phyloP scores from a whole-genome alignment of 139 green algal genomes.

The Chlorella sp. region DNA sequence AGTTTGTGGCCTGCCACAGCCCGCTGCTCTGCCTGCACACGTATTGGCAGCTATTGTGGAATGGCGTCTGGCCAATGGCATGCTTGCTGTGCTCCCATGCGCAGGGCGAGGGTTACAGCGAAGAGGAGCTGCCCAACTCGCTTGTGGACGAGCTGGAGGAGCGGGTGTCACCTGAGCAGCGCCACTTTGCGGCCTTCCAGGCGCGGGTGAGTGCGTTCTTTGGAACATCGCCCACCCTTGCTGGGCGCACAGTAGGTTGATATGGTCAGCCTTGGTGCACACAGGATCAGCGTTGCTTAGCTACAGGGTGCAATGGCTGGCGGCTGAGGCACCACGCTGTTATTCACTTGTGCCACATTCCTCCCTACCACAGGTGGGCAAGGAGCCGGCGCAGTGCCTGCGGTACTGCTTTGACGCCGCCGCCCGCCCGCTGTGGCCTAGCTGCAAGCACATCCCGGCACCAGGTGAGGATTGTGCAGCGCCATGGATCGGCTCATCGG shows the following conservation, averaged over 20 bases:
- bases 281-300: too few species aligned
- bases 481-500: too few species aligned
- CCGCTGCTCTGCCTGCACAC: too few species aligned
- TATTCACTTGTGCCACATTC: too few species aligned
- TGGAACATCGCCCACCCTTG: too few species aligned
- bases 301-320: too few species aligned
- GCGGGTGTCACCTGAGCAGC: slow-evolving; percentile 40
- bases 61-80: neutral
- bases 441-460: slow-evolving; percentile 35
- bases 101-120: slow-evolving; percentile 22
- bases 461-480: neutral
- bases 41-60: too few species aligned
- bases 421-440: slow-evolving; percentile 76
- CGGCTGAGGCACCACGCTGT: too few species aligned
- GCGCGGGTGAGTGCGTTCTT: slow-evolving; percentile 48
- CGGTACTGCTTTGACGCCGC: slow-evolving; percentile 82
- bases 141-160: slow-evolving; percentile 73
- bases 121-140: slow-evolving; percentile 72
- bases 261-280: too few species aligned
- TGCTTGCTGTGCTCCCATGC: neutral
- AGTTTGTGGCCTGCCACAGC: too few species aligned
- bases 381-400: slow-evolving; percentile 63
- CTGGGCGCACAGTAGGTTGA: too few species aligned
- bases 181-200: slow-evolving; percentile 69
- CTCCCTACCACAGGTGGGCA: slow-evolving; percentile 21